Evolutionary conservation across 257 asterid species (phyloP).

Genomic region (Agastache rugosa): DNA sequence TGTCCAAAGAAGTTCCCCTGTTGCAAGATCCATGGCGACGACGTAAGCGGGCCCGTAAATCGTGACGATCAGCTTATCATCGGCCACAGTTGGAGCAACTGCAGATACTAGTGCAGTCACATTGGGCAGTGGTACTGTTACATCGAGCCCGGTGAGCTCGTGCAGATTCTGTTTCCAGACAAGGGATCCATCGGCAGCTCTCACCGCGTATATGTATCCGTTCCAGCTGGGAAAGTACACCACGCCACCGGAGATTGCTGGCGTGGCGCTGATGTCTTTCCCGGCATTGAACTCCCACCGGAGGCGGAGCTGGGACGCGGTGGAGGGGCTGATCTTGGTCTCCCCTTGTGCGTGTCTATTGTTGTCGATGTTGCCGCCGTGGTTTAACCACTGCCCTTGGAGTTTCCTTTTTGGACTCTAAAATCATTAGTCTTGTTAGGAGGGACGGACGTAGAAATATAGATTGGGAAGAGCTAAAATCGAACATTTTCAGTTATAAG

Average conservation of each 20-base stretch:
- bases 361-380: neutral
- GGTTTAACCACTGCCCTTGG: neutral
- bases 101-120: constrained; percentile 35
- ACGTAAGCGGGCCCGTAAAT: constrained; percentile 55
- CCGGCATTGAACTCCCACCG: neutral
- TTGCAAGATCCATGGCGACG: constrained; percentile 40
- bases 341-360: neutral
- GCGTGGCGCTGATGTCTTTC: neutral
- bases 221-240: neutral
- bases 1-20: constrained; percentile 52
- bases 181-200: neutral
- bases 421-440: too few species aligned
- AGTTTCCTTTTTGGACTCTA: neutral
- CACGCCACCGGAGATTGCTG: neutral
- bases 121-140: constrained; percentile 10
- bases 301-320: neutral
- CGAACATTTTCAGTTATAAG: too few species aligned
- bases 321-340: neutral
- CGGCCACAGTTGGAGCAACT: constrained; percentile 48
- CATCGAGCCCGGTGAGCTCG: neutral
- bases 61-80: constrained; percentile 45
- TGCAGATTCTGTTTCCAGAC: neutral
- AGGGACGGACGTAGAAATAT: too few species aligned
- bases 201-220: neutral
- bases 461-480: too few species aligned